These are phyloP conservation scores for Ogataea pignaliae DNA, from an alignment of 805 yeast genomes.

Conservation along the genomic window DNA sequence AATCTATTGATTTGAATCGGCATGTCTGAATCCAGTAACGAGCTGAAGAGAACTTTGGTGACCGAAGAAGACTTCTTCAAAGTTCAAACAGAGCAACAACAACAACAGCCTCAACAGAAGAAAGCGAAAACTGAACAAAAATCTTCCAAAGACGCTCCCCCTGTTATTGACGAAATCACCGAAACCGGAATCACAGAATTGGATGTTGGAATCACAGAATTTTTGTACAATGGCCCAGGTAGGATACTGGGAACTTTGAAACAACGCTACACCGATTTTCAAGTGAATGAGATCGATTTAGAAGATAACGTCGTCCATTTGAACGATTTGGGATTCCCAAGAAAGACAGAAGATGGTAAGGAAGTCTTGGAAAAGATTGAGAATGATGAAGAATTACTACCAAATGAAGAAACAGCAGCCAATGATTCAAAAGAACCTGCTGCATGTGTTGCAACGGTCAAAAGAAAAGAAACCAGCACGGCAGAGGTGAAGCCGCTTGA, in stretches of 20 bases:
- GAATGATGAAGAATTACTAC: constrained; percentile 34
- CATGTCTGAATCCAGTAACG: constrained; percentile 4
- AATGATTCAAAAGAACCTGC: too few species aligned
- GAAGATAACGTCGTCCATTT: constrained; percentile 72
- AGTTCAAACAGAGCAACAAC: not conserved
- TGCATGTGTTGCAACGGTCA: constrained; percentile 39
- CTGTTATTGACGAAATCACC: not conserved
- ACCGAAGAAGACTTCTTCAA: not conserved
- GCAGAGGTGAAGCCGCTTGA: constrained; percentile 6
- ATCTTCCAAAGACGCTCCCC: too few species aligned
- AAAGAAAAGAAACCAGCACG: constrained; percentile 31
- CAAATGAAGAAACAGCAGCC: too few species aligned
- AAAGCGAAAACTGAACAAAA: constrained; percentile 4
- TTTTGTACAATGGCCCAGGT: constrained; percentile 43
- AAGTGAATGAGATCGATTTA: constrained; percentile 80
- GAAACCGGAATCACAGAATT: constrained; percentile 51
- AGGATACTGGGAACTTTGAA: constrained; percentile 82
- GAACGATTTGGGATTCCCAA: constrained; percentile 55
- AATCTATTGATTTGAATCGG: too few species aligned
- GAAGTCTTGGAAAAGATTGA: constrained; percentile 41
- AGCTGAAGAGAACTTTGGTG: constrained; percentile 6
- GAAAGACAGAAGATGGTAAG: constrained; percentile 37
- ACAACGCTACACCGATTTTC: constrained; percentile 87
- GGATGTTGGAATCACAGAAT: constrained; percentile 87
- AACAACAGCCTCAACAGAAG: not conserved